These are phyloP conservation scores for Scheffersomyces segobiensis DNA, from an alignment of 1,139 yeast genomes.

Conservation along the genomic window DNA sequence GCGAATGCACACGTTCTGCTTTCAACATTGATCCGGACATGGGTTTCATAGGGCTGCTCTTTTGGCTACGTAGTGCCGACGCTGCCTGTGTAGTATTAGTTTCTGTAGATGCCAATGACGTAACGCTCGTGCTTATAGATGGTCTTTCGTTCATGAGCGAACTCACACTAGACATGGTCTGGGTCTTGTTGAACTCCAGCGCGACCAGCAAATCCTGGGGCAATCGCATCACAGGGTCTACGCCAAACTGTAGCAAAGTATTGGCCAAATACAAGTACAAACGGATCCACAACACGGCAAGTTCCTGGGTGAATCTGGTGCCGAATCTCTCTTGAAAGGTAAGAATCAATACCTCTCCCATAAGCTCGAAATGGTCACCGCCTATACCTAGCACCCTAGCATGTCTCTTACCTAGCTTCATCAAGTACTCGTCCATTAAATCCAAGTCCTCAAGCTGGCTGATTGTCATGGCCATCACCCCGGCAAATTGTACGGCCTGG, in stretches of 20 bases:
- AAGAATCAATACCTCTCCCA: conserved; percentile 76
- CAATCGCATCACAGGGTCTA: conserved; percentile 53
- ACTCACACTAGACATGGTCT: background rate
- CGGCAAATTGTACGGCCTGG: conserved; percentile 79
- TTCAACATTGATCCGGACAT: background rate
- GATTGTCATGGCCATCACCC: conserved; percentile 68
- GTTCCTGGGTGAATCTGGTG: conserved; percentile 43
- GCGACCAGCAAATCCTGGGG: background rate
- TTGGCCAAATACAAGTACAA: conserved; percentile 64
- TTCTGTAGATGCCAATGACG: background rate
- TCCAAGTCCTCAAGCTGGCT: conserved; percentile 41
- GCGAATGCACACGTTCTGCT: background rate
- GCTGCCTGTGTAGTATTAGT: background rate
- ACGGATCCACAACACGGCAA: conserved; percentile 74
- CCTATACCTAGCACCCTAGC: conserved; percentile 75
- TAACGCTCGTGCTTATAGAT: background rate
- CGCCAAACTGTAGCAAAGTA: conserved; percentile 61
- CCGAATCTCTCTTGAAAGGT: conserved; percentile 73
- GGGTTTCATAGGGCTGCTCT: background rate
- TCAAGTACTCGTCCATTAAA: conserved; percentile 58
- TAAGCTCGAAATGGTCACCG: conserved; percentile 67
- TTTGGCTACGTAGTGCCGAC: background rate
- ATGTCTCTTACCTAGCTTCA: conserved; percentile 71
- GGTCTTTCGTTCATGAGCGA: conserved; percentile 1
- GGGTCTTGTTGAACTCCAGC: background rate